Conservation (phyloP, 495 filamentous ascomycete genomes). For the Cercophora samala region DNA sequence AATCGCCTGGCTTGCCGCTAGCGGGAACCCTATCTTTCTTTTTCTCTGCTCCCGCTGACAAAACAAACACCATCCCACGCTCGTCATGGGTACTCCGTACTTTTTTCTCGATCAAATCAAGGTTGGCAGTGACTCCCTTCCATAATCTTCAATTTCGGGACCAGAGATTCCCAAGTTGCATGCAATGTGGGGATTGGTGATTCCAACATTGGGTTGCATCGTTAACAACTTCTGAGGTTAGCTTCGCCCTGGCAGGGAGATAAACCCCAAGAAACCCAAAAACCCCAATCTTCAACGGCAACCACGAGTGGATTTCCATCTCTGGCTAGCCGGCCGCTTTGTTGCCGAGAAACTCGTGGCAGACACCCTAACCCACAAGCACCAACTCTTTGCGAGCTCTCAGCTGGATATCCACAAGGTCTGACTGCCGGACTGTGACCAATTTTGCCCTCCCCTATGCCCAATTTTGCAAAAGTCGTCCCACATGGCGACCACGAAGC, state of each 20-base stretch:
- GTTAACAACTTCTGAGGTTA: not conserved
- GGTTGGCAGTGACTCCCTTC: not conserved
- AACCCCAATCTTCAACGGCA: not conserved
- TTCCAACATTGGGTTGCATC: not conserved
- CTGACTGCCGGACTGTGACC: not conserved
- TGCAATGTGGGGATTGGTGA: not conserved
- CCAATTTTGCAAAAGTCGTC: constrained; percentile 1
- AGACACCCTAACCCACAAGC: not conserved
- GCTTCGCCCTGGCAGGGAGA: not conserved
- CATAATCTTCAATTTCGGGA: constrained; percentile 6
- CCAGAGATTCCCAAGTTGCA: constrained; percentile 4
- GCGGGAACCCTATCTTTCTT: not conserved
- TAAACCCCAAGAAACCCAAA: not conserved
- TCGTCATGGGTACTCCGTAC: not conserved
- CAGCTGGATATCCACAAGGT: too few species aligned
- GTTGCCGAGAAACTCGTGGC: not conserved
- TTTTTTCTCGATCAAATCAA: not conserved
- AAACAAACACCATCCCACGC: constrained; percentile 1
- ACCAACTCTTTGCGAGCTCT: not conserved
- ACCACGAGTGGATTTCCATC: not conserved
- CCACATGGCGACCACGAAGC: constrained; percentile 5
- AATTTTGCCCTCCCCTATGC: not conserved
- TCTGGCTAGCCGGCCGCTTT: not conserved
- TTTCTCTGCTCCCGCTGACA: not conserved
- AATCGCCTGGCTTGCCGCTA: not conserved